A percentile compares a stretch with the other conserved stretches of the same genome.
phyloP scores from a whole-genome alignment of 495 filamentous ascomycete species.

The Talaromyces proteolyticus region DNA sequence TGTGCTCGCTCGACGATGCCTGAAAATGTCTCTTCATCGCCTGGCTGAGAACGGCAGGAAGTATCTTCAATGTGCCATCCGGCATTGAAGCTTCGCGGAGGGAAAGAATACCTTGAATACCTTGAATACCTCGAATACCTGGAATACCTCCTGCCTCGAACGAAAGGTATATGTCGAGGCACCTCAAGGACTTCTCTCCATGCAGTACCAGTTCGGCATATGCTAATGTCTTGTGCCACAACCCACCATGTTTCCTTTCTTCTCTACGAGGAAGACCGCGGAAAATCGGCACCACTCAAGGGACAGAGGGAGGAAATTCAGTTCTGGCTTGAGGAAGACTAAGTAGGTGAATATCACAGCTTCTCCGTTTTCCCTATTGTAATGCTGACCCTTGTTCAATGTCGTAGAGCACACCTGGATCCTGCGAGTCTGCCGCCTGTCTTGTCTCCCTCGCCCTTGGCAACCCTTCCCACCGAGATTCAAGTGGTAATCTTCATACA shows the following conservation, averaged over 20 bases:
- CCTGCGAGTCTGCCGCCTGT: conserved; percentile 7
- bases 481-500: conserved; percentile 40
- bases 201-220: no score
- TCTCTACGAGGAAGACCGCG: conserved; percentile 1
- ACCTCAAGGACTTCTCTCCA: no score
- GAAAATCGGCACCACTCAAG: not conserved
- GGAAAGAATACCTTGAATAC: no score
- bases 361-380: not conserved
- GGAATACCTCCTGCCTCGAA: no score
- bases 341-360: not conserved
- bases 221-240: no score
- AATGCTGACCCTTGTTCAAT: not conserved
- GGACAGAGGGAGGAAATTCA: not conserved
- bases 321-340: not conserved
- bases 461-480: conserved; percentile 34
- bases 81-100: no score
- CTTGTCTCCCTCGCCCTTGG: conserved; percentile 35
- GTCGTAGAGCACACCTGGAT: not conserved
- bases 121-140: no score
- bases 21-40: no score
- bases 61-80: no score
- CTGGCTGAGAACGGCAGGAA: no score
- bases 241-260: conserved; percentile 2
- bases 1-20: no score
- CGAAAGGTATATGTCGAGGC: no score